Conservation (phyloP, 257 asterid species). For the Fraxinus americana region DNA sequence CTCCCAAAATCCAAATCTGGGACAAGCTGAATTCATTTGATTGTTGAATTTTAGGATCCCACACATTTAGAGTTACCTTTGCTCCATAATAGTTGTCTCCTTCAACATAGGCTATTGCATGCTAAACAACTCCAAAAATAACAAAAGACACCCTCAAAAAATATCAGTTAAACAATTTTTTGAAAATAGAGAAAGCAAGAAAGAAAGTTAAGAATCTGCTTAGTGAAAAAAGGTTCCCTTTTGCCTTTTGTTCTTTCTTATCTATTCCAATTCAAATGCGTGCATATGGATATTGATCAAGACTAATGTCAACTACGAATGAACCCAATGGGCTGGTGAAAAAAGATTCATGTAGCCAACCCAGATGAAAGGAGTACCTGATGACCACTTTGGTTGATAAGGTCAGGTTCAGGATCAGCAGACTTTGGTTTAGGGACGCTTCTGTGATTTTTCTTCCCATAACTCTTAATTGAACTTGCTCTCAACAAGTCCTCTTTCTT, state of each 20-base stretch:
- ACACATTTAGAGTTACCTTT: conserved; percentile 80
- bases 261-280: not conserved
- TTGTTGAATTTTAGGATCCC: conserved; percentile 84
- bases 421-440: conserved; percentile 52
- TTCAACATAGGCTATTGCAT: conserved; percentile 80
- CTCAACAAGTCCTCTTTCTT: conserved; percentile 61
- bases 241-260: conserved; percentile 8
- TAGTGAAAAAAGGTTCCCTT: conserved; percentile 13
- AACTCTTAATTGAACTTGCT: conserved; percentile 57
- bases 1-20: conserved; percentile 88
- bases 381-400: conserved; percentile 72
- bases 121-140: conserved; percentile 69
- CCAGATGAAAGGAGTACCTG: conserved; percentile 49
- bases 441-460: conserved; percentile 63
- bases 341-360: not conserved
- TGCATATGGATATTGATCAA: not conserved
- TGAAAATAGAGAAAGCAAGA: not conserved
- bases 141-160: conserved; percentile 26
- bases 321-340: too few species aligned
- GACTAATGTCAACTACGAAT: too few species aligned
- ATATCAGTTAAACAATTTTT: conserved; percentile 13
- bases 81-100: conserved; percentile 83
- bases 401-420: conserved; percentile 60
- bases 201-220: conserved; percentile 4
- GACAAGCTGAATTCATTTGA: conserved; percentile 83